These are phyloP conservation scores for Dysphania ambrosioides DNA, from an alignment of 148 eudicot genomes.

Conservation along the genomic window DNA sequence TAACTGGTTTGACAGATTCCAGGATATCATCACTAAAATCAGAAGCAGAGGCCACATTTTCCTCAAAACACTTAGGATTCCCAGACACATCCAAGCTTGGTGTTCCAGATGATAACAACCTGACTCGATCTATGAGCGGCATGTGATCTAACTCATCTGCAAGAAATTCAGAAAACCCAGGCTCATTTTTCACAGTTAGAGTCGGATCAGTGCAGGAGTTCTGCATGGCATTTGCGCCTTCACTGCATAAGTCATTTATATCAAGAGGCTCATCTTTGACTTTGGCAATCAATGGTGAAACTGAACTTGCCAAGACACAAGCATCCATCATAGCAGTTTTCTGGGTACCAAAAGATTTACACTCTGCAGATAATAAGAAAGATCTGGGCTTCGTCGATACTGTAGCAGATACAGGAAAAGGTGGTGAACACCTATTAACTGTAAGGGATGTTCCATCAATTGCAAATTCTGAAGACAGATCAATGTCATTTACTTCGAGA, in stretches of 20 bases:
- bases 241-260: constrained; percentile 14
- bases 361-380: constrained; percentile 5
- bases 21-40: constrained; percentile 33
- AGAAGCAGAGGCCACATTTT: constrained; percentile 23
- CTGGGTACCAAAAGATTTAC: constrained; percentile 25
- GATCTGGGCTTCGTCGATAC: constrained; percentile 25
- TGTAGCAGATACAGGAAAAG: constrained; percentile 2
- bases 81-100: constrained; percentile 19
- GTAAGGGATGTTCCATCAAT: constrained; percentile 18
- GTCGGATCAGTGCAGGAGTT: constrained; percentile 25
- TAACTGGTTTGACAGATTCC: constrained; percentile 45
- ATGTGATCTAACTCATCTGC: constrained; percentile 64
- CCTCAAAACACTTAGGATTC: constrained; percentile 25
- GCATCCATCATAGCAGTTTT: constrained; percentile 21
- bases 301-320: constrained; percentile 24
- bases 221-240: constrained; percentile 20
- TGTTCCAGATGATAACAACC: constrained; percentile 44
- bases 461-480: constrained; percentile 23
- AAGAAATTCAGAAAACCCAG: constrained; percentile 25
- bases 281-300: constrained; percentile 22
- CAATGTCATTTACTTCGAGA: constrained; percentile 23
- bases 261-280: constrained; percentile 57
- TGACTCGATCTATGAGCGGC: constrained; percentile 61
- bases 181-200: constrained; percentile 47
- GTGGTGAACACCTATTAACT: constrained; percentile 11